These are phyloP conservation scores for Canavalia ensiformis DNA, from an alignment of 306 rosid genomes.

Conservation along the genomic window DNA sequence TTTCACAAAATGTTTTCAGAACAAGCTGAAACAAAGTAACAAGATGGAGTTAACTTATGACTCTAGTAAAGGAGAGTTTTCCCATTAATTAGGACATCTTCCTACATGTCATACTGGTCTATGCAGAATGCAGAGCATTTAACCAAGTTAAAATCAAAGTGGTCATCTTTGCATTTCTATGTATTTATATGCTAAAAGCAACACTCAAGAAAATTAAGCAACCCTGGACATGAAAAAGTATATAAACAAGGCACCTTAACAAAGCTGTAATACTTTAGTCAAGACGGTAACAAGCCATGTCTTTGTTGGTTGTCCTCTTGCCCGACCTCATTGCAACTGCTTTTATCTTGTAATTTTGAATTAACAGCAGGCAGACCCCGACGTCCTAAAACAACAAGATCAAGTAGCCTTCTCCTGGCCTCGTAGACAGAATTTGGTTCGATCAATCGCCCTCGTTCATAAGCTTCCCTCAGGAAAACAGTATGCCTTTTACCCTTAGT, in stretches of 20 bases:
- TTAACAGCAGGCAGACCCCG: conserved; percentile 64
- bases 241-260: conserved; percentile 19
- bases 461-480: conserved; percentile 93
- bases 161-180: conserved; percentile 6
- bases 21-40: conserved; percentile 17
- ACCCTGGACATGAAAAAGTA: conserved; percentile 24
- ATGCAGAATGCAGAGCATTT: not conserved
- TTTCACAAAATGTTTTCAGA: not conserved
- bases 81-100: conserved; percentile 30
- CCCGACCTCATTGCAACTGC: conserved; percentile 47
- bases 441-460: conserved; percentile 80
- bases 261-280: conserved; percentile 31
- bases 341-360: conserved; percentile 52
- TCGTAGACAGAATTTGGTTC: conserved; percentile 82
- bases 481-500: conserved; percentile 93
- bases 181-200: conserved; percentile 7
- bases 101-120: conserved; percentile 2
- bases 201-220: conserved; percentile 24
- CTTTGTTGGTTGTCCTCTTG: conserved; percentile 42
- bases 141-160: conserved; percentile 11
- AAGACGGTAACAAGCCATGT: conserved; percentile 40
- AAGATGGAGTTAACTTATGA: not conserved
- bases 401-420: conserved; percentile 83
- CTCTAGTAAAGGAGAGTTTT: conserved; percentile 31
- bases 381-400: conserved; percentile 75